Conservation (phyloP, 441 rosid species). For the Croton setiger region DNA sequence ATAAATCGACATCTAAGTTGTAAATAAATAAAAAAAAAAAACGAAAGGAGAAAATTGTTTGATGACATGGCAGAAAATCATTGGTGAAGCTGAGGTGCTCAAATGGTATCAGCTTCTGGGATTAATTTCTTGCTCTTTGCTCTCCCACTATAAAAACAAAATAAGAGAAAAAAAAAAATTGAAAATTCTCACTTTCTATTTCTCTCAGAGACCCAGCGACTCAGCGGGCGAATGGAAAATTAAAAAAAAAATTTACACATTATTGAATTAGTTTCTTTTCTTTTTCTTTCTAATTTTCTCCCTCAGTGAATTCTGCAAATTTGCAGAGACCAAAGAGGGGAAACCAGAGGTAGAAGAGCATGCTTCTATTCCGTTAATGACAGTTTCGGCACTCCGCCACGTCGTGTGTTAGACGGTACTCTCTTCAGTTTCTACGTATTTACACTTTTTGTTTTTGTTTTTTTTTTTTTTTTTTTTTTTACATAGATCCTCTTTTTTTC, state of each 20-base stretch:
- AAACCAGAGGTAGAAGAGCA: neutral
- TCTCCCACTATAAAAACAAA: neutral
- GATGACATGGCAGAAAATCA: constrained; percentile 3
- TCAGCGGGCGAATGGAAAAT: too few relatives aligned
- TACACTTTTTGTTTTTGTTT: neutral
- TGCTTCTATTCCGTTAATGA: neutral
- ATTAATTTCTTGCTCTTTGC: too few relatives aligned
- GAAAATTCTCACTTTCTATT: neutral
- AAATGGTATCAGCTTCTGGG: too few relatives aligned
- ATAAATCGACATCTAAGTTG: too few relatives aligned
- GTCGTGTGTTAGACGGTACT: neutral
- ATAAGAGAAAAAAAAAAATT: too few relatives aligned
- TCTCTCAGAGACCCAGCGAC: neutral
- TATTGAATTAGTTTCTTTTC: neutral
- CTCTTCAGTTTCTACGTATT: neutral
- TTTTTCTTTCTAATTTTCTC: neutral
- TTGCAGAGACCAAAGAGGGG: constrained; percentile 2
- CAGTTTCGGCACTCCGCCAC: neutral
- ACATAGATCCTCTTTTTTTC: constrained; percentile 12
- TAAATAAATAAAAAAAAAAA: too few relatives aligned
- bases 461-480: too few relatives aligned
- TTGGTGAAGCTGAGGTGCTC: constrained; percentile 3
- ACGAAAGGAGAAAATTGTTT: neutral
- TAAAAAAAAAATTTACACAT: too few relatives aligned
- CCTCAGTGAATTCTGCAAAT: neutral